Evolutionary conservation across 1,284 basidiomycete species (phyloP).

Genomic region (Moniliophthora roreri): DNA sequence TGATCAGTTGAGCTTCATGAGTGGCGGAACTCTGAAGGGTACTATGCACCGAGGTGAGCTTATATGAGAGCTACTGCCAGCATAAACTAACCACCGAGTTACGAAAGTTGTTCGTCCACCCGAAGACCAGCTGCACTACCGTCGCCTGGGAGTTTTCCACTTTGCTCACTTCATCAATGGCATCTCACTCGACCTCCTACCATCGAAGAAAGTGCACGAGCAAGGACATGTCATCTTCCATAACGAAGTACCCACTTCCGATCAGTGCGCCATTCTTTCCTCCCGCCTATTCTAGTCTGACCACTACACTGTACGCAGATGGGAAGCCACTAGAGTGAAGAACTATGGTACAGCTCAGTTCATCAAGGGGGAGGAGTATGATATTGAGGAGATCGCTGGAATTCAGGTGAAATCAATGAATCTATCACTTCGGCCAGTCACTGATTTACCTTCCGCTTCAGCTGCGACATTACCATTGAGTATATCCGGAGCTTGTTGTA

Average conservation of each 20-base stretch:
- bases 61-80: neutral
- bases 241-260: constrained; percentile 27
- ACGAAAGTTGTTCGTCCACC: constrained; percentile 38
- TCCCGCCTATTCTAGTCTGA: neutral
- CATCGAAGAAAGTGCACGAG: constrained; percentile 29
- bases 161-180: constrained; percentile 35
- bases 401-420: constrained; percentile 19
- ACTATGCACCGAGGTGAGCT: constrained; percentile 41
- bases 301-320: constrained; percentile 21
- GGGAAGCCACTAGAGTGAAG: constrained; percentile 32
- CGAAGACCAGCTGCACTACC: constrained; percentile 36
- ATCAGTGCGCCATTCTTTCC: constrained; percentile 22
- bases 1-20: constrained; percentile 43
- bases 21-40: constrained; percentile 41
- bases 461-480: constrained; percentile 13
- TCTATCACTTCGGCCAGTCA: neutral
- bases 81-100: too few relatives aligned
- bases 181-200: constrained; percentile 27
- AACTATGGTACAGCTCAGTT: constrained; percentile 31
- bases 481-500: neutral
- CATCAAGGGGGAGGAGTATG: constrained; percentile 33
- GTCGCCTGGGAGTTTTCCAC: constrained; percentile 45
- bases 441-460: neutral
- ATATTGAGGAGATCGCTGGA: constrained; percentile 31
- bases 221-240: constrained; percentile 31